A percentile compares a stretch with the other conserved stretches of the same genome.
Evolutionary conservation across 768 basidiomycete species (phyloP).

Genomic region (Suillus placidus): DNA sequence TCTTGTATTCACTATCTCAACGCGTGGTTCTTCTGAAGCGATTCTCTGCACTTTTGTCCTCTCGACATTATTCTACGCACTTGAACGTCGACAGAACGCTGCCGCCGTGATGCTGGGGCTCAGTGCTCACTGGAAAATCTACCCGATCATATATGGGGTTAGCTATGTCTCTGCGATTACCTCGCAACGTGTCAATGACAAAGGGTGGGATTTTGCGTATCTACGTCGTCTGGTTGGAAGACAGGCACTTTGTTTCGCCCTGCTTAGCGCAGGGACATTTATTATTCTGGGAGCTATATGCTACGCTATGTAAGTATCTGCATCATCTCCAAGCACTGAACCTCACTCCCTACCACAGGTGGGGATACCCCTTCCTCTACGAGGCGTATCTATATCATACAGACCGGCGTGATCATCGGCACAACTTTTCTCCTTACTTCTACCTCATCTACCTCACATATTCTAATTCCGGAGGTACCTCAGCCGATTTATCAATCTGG

Average conservation of each 20-base stretch:
- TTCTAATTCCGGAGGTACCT: conserved; percentile 39
- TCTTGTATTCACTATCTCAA: conserved; percentile 93
- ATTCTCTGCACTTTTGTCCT: conserved; percentile 82
- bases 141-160: conserved; percentile 90
- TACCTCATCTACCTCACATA: conserved; percentile 92
- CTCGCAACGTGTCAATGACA: conserved; percentile 21
- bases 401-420: conserved; percentile 90
- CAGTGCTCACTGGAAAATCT: conserved; percentile 96
- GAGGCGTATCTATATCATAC: conserved; percentile 95
- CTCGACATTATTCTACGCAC: conserved; percentile 60
- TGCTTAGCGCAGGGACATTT: conserved; percentile 74
- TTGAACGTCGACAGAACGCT: conserved; percentile 58
- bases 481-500: conserved; percentile 36
- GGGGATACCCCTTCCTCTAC: conserved; percentile 91
- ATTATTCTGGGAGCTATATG: conserved; percentile 58
- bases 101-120: conserved; percentile 79
- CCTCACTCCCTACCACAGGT: conserved; percentile 50
- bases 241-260: conserved; percentile 62
- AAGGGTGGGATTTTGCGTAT: conserved; percentile 29
- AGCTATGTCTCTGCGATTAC: conserved; percentile 53
- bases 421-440: conserved; percentile 98
- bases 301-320: conserved; percentile 71
- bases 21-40: conserved; percentile 94
- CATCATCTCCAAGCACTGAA: background rate
- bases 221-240: conserved; percentile 48